Evolutionary conservation across 805 yeast species (phyloP).

Genomic region (Spathaspora arborariae): DNA sequence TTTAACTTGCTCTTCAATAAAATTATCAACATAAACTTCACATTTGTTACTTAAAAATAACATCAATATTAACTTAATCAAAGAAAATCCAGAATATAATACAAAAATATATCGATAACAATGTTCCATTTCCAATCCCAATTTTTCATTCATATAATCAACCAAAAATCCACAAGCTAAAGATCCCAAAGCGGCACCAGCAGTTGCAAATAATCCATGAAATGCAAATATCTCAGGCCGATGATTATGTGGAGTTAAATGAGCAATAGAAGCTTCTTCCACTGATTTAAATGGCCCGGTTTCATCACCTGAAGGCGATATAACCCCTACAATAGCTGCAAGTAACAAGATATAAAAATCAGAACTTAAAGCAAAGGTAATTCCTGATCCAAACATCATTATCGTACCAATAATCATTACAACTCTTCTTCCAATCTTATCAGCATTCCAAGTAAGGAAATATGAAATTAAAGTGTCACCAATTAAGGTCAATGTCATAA

Average conservation of each 20-base stretch:
- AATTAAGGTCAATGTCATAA: conserved; percentile 75
- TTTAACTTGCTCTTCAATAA: conserved; percentile 9
- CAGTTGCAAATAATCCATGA: conserved; percentile 64
- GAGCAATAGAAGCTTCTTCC: conserved; percentile 81
- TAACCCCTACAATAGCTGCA: conserved; percentile 81
- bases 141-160: conserved; percentile 34
- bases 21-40: conserved; percentile 36
- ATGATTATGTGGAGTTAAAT: conserved; percentile 59
- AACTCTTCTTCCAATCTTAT: conserved; percentile 59
- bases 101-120: conserved; percentile 58
- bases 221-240: conserved; percentile 75
- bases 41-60: conserved; percentile 48
- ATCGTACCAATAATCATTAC: conserved; percentile 62
- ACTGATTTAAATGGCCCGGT: conserved; percentile 87
- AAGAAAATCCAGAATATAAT: conserved; percentile 53
- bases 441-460: conserved; percentile 73
- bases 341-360: conserved; percentile 52
- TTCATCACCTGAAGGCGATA: conserved; percentile 86
- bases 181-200: conserved; percentile 75
- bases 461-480: conserved; percentile 79
- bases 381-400: conserved; percentile 67
- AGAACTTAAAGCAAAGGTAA: conserved; percentile 54
- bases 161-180: conserved; percentile 58
- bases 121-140: conserved; percentile 29
- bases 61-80: conserved; percentile 48